phyloP scores from a whole-genome alignment of 805 yeast genomes.

The Pichia rugopelliculosa region DNA sequence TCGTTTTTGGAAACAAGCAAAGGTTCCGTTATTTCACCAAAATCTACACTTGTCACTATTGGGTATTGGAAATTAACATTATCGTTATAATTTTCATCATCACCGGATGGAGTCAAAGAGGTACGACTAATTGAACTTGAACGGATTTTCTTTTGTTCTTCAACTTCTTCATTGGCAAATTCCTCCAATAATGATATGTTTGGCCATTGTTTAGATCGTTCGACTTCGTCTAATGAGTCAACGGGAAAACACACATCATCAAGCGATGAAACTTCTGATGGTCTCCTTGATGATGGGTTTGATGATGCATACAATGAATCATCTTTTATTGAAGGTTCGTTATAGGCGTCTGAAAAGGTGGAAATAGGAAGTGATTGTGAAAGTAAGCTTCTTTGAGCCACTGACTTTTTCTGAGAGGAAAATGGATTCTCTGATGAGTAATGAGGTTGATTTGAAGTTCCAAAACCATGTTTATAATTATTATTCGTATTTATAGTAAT shows the following conservation, averaged over 20 bases:
- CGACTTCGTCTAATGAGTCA: conserved; percentile 36
- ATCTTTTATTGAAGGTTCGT: not conserved
- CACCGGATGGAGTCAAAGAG: conserved; percentile 7
- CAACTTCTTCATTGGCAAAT: conserved; percentile 61
- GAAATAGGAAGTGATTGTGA: conserved; percentile 8
- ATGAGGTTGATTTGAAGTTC: not conserved
- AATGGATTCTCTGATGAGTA: not conserved
- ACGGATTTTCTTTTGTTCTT: conserved; percentile 25
- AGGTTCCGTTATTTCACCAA: conserved; percentile 20
- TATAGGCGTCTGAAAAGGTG: not conserved
- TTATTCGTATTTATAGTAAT: not conserved
- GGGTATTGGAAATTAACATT: conserved; percentile 36
- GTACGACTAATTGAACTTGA: conserved; percentile 22
- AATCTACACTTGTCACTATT: conserved; percentile 26
- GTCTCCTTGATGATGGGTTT: conserved; percentile 57
- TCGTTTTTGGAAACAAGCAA: conserved; percentile 33
- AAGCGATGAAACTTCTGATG: conserved; percentile 62
- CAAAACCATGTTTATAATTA: not conserved
- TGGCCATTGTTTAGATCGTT: conserved; percentile 59
- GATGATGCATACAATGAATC: conserved; percentile 33
- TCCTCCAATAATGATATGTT: conserved; percentile 71
- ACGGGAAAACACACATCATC: conserved; percentile 92
- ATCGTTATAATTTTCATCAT: not conserved
- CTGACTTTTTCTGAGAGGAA: not conserved
- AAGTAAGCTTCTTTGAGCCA: conserved; percentile 1